These are phyloP conservation scores for Claviceps pazoutovae DNA, from an alignment of 2,329 filamentous ascomycete genomes.

Conservation along the genomic window DNA sequence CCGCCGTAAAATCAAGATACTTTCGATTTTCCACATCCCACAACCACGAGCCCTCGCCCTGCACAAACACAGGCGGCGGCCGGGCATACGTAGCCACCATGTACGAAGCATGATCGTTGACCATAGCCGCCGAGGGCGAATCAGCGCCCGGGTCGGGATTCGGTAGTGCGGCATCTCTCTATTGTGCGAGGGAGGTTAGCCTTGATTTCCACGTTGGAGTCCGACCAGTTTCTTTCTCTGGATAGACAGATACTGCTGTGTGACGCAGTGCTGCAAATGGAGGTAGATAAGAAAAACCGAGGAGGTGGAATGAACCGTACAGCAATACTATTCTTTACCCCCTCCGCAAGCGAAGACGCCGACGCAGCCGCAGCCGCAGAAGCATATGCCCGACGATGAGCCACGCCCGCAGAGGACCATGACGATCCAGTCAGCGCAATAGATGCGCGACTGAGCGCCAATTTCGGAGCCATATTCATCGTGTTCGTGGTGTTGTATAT, in stretches of 20 bases:
- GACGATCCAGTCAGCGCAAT: conserved; percentile 12
- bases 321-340: conserved; percentile 19
- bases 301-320: conserved; percentile 12
- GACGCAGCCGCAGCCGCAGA: conserved; percentile 14
- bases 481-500: too few relatives aligned
- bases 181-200: not conserved
- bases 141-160: conserved; percentile 61
- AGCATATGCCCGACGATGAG: conserved; percentile 1
- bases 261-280: not conserved
- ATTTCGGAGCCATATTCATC: conserved; percentile 24
- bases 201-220: too few relatives aligned
- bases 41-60: conserved; percentile 73
- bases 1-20: conserved; percentile 90
- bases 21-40: conserved; percentile 81
- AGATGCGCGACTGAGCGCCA: conserved; percentile 25
- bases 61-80: conserved; percentile 77
- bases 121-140: conserved; percentile 60
- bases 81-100: conserved; percentile 96
- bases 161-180: conserved; percentile 28
- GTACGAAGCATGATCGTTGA: conserved; percentile 64
- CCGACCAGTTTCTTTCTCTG: too few relatives aligned
- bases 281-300: not conserved
- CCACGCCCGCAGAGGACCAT: conserved; percentile 7
- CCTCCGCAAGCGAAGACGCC: conserved; percentile 22
- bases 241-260: too few relatives aligned